Percentiles rank a stretch among this genome's conserved stretches.
Conservation (phyloP, 2,329 filamentous ascomycete genomes). For the Dactylellina drechsleri region DNA sequence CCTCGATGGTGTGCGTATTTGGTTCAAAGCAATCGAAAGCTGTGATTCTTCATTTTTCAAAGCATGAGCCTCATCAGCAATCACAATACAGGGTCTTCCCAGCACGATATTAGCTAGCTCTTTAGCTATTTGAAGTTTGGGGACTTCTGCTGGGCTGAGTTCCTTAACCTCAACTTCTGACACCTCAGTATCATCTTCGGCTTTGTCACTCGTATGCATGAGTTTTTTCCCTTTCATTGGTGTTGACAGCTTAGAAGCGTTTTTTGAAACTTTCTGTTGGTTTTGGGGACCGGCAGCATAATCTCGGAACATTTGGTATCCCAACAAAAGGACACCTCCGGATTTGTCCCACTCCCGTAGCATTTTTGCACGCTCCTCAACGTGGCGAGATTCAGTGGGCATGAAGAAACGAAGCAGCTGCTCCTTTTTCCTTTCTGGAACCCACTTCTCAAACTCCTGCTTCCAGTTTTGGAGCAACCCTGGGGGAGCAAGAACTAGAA, state of each 20-base stretch:
- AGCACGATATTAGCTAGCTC: constrained; percentile 63
- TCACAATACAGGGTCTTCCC: constrained; percentile 74
- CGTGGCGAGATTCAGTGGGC: neutral
- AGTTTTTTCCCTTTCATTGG: neutral
- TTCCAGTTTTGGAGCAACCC: constrained; percentile 82
- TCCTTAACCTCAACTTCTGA: neutral
- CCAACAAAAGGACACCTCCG: constrained; percentile 55
- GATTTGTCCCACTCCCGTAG: constrained; percentile 30
- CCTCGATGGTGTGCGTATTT: constrained; percentile 74
- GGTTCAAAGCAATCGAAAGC: constrained; percentile 68
- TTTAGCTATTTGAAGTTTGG: constrained; percentile 60
- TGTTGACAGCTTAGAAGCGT: neutral
- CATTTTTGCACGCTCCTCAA: constrained; percentile 2
- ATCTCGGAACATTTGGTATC: constrained; percentile 35
- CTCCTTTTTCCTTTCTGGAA: constrained; percentile 68
- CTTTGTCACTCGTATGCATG: neutral
- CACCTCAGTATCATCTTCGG: neutral
- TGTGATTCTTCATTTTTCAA: constrained; percentile 74
- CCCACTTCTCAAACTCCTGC: constrained; percentile 67
- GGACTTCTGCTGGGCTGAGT: constrained; percentile 2
- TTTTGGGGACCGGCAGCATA: constrained; percentile 5
- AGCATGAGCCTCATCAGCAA: constrained; percentile 85
- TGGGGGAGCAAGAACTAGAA: constrained; percentile 79
- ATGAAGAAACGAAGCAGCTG: constrained; percentile 16
- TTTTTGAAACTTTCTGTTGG: neutral